Conservation (phyloP, 495 filamentous ascomycete genomes). For the Venustampulla echinocandica region DNA sequence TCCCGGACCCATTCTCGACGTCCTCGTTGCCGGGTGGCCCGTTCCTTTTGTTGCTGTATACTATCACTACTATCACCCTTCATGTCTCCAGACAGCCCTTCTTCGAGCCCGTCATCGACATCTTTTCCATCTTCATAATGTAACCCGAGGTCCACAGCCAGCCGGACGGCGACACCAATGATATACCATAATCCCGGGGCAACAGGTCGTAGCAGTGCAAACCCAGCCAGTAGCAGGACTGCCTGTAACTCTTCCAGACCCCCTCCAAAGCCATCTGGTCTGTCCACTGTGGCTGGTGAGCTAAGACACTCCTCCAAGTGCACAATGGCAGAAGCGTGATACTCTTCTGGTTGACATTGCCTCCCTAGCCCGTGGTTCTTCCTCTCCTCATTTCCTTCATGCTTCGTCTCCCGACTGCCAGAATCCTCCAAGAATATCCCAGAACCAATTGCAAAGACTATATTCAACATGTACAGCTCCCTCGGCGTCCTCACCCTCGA, state of each 20-base stretch:
- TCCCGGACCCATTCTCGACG: conserved; percentile 81
- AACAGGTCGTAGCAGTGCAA: conserved; percentile 83
- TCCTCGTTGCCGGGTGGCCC: conserved; percentile 48
- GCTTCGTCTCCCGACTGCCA: conserved; percentile 31
- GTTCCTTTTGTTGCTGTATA: conserved; percentile 22
- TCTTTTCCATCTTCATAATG: conserved; percentile 86
- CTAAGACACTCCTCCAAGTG: conserved; percentile 83
- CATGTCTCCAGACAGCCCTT: conserved; percentile 1
- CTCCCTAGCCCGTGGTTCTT: conserved; percentile 25
- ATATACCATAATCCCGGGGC: conserved; percentile 97
- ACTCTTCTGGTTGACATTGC: conserved; percentile 86
- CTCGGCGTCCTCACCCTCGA: conserved; percentile 64
- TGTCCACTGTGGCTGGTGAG: conserved; percentile 48
- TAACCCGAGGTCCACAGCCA: conserved; percentile 85
- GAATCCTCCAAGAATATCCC: conserved; percentile 79
- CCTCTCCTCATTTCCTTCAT: conserved; percentile 17
- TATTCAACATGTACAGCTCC: conserved; percentile 87
- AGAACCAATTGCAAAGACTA: conserved; percentile 94
- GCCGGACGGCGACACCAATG: conserved; percentile 79
- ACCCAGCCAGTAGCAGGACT: conserved; percentile 80
- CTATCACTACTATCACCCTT: conserved; percentile 23
- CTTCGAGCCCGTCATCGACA: conserved; percentile 36
- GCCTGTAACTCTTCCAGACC: conserved; percentile 90
- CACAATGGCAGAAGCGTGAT: conserved; percentile 87
- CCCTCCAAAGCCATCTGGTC: conserved; percentile 54